These are phyloP conservation scores for Talaromyces stipitatus DNA, from an alignment of 495 filamentous ascomycete species.

Conservation along the genomic window DNA sequence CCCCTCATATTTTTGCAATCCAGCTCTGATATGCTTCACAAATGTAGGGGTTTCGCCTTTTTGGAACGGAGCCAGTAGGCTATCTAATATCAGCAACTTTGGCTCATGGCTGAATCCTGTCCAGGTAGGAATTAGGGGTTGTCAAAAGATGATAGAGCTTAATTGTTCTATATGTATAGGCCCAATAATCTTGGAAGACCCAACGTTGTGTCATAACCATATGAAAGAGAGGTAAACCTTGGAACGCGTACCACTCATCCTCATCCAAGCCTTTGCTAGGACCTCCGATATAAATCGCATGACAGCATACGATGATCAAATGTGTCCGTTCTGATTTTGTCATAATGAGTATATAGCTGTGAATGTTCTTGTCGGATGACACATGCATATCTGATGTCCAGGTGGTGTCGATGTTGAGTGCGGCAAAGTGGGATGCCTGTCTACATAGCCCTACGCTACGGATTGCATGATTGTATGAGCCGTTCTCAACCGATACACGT, in stretches of 20 bases:
- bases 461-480: too few species aligned
- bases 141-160: too few species aligned
- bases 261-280: conserved; percentile 49
- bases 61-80: conserved; percentile 62
- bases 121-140: not conserved
- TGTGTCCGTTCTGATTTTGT: conserved; percentile 16
- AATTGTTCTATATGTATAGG: too few species aligned
- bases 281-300: conserved; percentile 69
- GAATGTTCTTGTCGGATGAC: too few species aligned
- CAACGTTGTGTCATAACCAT: too few species aligned
- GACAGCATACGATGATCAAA: conserved; percentile 72
- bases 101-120: not conserved
- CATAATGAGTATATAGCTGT: too few species aligned
- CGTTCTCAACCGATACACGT: too few species aligned
- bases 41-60: conserved; percentile 65
- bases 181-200: not conserved
- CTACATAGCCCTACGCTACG: too few species aligned
- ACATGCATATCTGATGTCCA: too few species aligned
- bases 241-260: conserved; percentile 52
- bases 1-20: conserved; percentile 39
- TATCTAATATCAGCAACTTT: conserved; percentile 8
- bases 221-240: too few species aligned
- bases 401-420: too few species aligned
- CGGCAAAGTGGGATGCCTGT: too few species aligned
- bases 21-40: conserved; percentile 60